A percentile compares a stretch with the other conserved stretches of the same genome.
phyloP scores from a whole-genome alignment of 2,329 filamentous ascomycete genomes.

The Fusarium sp. region DNA sequence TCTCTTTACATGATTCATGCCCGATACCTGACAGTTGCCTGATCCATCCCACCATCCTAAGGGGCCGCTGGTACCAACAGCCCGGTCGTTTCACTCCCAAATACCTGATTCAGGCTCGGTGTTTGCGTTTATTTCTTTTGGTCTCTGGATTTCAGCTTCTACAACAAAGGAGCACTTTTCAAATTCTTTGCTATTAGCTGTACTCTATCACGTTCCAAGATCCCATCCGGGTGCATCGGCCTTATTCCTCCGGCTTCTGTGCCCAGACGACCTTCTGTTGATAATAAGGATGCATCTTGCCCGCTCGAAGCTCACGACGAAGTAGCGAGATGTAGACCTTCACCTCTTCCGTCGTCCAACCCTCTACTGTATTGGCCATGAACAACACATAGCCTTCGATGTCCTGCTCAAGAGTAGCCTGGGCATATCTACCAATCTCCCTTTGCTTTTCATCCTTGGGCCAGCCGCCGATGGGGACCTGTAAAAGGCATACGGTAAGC shows the following conservation, averaged over 20 bases:
- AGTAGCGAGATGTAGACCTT: constrained; percentile 40
- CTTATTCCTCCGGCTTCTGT: constrained; percentile 16
- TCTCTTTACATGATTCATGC: not conserved
- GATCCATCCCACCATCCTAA: not conserved
- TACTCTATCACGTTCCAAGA: too few species aligned
- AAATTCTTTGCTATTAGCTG: too few species aligned
- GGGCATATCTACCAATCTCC: constrained; percentile 32
- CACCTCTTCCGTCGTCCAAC: constrained; percentile 40
- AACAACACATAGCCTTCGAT: constrained; percentile 40
- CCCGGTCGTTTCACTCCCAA: too few species aligned
- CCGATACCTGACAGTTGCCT: not conserved
- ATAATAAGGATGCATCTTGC: constrained; percentile 40
- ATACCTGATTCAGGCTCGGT: too few species aligned
- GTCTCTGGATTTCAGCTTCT: too few species aligned
- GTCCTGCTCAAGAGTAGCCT: constrained; percentile 40
- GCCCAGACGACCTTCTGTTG: constrained; percentile 36
- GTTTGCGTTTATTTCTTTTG: too few species aligned
- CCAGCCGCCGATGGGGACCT: constrained; percentile 40
- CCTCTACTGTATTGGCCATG: constrained; percentile 37
- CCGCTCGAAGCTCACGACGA: constrained; percentile 33
- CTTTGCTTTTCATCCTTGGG: constrained; percentile 16
- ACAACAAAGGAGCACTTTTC: too few species aligned
- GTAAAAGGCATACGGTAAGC: not conserved
- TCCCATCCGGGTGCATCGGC: not conserved
- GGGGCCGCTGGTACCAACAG: too few species aligned